Evolutionary conservation across 345 rosid genomes (phyloP), one percentile per base, ranked within the genome.

Genomic region (Anacardium occidentale): DNA sequence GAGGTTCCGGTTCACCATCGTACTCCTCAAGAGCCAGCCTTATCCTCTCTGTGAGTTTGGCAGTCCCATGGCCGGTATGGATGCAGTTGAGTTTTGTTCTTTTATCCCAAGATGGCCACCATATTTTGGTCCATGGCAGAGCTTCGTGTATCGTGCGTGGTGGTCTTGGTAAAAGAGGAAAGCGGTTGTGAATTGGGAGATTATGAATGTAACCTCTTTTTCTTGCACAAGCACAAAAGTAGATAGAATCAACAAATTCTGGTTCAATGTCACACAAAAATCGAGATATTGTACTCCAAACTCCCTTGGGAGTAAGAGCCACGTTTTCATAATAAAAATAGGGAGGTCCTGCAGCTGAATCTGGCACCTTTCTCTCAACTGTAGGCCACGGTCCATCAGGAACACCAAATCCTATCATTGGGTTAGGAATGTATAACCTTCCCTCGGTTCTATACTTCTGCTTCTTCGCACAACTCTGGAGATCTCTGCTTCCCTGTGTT

Each of bases 171-270:
- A 57, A 50, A 21, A 83, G 55, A 5, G 70, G 75, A 59, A 57
- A 79, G 0, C 85, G 34, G 45, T 70, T 62, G 1, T 55, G 60
- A 48, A 82, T 78, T 3, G 85, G 82, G 14, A 82, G 82, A 60
- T 82, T 79, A 29, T 82, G 85, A 2, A 82, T 48, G n/a, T 82
- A 79, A 8, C 85, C 83, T 24, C 82, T 55, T 18, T 83, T 80
- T 13, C 82, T 73, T 5, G 74, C 72, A 55, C 78, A 72, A 58
- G 76, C 76, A 64, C 75, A 76, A 50, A 77, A 77, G 25, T 72
- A 42, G 11, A 14, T 15, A 1, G 37, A 83, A 55, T 83, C 86
- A 7, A 77, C 76, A 24, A 83, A 83, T 14, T 80, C 82, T 0
- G 75, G 82, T 37, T 29, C 57, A n/a, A 77, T 47, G 0, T 70